Base-by-base conservation (phyloP, 371 early-diverging fungal species). In the Spraguea lophii region DNA sequence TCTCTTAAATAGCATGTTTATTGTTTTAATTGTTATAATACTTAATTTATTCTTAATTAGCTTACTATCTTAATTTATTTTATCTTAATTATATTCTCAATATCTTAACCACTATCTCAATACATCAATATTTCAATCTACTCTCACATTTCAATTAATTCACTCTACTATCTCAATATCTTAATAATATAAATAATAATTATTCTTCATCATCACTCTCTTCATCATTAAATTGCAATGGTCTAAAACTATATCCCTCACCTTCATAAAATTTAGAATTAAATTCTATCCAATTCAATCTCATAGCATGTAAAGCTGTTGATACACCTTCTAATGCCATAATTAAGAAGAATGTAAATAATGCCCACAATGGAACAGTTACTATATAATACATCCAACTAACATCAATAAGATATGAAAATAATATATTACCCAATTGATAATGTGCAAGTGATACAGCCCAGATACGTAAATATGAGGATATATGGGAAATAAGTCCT, bases 211-310 rank as follows among this genome's bases (percentile, higher is more conserved):
- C n/a, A n/a, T n/a, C n/a, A n/a, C n/a, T n/a, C n/a, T n/a, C n/a
- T n/a, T n/a, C n/a, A n/a, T 30, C 30, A 30, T 12, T 30, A 12
- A 30, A 30, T 30, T 30, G 4, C 30, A 90, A 82, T 1, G 91
- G 89, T 52, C 72, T 75, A 69, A 88, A 90, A 60, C 74, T 66
- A 46, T 68, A 66, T 34, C 91, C 91, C 1, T 73, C 73, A 22
- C 86, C 89, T 42, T 73, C 74, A 65, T 90, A 95, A 69, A 95
- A 94, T 74, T 94, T 98, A 70, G 78, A 79, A 68, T 92, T 84
- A 72, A 98, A 98, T 74, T 98, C 98, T 44, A 98, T 88, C 92
- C 99, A 98, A 72, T 92, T 91, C 52, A 98, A 76, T 78, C 99
- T 84, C 26, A 94, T 76, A 0, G 95, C 93, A 71, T 98, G 95